phyloP scores from a whole-genome alignment of 495 filamentous ascomycete genomes.

The Peziza echinospora region DNA sequence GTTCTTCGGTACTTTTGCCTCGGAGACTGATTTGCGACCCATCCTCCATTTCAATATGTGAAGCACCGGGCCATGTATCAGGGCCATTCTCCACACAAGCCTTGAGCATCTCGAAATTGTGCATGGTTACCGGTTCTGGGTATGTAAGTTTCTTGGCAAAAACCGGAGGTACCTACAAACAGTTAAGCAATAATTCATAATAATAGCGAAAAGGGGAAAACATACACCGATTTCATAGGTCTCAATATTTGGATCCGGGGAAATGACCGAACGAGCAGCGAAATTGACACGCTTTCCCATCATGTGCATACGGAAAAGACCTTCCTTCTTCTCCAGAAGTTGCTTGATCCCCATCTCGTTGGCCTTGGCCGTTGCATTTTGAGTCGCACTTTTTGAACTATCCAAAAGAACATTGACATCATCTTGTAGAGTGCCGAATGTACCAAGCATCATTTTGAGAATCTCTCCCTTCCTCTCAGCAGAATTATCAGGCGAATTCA shows the following conservation, averaged over 20 bases:
- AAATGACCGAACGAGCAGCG: conserved; percentile 92
- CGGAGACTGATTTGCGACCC: conserved; percentile 76
- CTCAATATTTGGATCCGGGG: conserved; percentile 94
- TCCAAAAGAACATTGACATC: conserved; percentile 80
- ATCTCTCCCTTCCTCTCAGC: conserved; percentile 20
- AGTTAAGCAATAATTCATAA: too few relatives aligned
- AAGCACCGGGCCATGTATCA: conserved; percentile 83
- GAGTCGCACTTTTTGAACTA: conserved; percentile 56
- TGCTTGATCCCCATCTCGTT: conserved; percentile 88
- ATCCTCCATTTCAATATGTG: conserved; percentile 85
- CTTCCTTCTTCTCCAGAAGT: conserved; percentile 95
- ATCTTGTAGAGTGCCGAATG: conserved; percentile 53
- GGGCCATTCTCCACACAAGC: conserved; percentile 90
- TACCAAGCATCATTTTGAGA: conserved; percentile 12
- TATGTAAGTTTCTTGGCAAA: conserved; percentile 94
- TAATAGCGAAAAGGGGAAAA: too few relatives aligned
- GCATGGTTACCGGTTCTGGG: conserved; percentile 87
- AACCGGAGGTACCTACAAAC: conserved; percentile 33
- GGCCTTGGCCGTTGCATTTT: conserved; percentile 44
- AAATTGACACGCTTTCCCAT: conserved; percentile 99
- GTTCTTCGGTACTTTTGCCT: conserved; percentile 65
- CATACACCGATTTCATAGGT: conserved; percentile 98
- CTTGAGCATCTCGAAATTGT: conserved; percentile 89
- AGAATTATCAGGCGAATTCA: conserved; percentile 30
- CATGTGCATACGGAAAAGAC: conserved; percentile 97